Conservation (phyloP, 495 filamentous ascomycete genomes). For the Trypethelium eluteriae region DNA sequence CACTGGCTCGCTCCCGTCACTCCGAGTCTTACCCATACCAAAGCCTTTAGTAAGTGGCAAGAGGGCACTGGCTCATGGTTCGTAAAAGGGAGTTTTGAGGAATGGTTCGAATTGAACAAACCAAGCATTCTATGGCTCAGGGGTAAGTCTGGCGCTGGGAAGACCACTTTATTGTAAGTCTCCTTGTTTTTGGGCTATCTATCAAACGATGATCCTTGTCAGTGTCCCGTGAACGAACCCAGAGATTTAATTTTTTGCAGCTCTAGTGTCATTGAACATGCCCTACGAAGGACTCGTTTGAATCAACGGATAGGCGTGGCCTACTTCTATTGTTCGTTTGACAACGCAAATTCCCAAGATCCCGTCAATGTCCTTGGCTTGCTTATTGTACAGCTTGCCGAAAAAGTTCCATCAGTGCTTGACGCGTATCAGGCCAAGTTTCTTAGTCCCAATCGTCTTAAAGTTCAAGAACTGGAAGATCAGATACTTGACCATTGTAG, state of each 20-base stretch:
- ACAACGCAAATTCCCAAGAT: slow-evolving; percentile 14
- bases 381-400: slow-evolving; percentile 16
- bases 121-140: slow-evolving; percentile 15
- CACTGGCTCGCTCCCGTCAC: slow-evolving; percentile 19
- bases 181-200: not conserved
- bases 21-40: slow-evolving; percentile 9
- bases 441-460: not conserved
- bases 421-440: slow-evolving; percentile 2
- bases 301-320: not conserved
- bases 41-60: slow-evolving; percentile 7
- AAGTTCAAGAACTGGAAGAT: slow-evolving; percentile 10
- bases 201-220: not conserved
- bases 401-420: not conserved
- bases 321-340: slow-evolving; percentile 18
- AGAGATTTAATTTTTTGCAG: not conserved
- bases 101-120: slow-evolving; percentile 1
- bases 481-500: not conserved
- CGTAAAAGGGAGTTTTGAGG: slow-evolving; percentile 10
- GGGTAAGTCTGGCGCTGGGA: slow-evolving; percentile 18
- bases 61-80: slow-evolving; percentile 18
- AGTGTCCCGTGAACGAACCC: not conserved
- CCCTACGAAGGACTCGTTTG: not conserved
- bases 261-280: not conserved
- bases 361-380: slow-evolving; percentile 17
- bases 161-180: slow-evolving; percentile 18